A percentile compares a stretch with the other conserved stretches of the same genome.
phyloP scores from a whole-genome alignment of 169 alveolate species.

The Miamiensis avidus region DNA sequence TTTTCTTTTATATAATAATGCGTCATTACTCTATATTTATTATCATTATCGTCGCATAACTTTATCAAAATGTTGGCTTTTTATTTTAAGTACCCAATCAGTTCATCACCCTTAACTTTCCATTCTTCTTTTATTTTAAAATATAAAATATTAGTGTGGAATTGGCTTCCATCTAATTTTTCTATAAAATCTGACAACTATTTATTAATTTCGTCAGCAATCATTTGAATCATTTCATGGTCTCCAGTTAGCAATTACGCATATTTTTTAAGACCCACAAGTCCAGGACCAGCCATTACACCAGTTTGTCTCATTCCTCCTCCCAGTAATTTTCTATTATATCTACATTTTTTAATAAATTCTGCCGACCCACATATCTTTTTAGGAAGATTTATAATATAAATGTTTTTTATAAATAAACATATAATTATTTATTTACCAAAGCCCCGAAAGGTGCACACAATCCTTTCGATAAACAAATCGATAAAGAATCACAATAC shows the following conservation, averaged over 20 bases:
- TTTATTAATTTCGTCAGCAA: background rate
- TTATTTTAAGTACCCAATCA: background rate
- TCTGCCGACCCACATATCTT: constrained; percentile 7
- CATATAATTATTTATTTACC: no score
- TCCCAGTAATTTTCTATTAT: constrained; percentile 3
- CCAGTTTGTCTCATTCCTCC: constrained; percentile 60
- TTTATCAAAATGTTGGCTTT: background rate
- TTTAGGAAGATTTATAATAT: no score
- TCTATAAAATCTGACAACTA: background rate
- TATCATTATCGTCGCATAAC: background rate
- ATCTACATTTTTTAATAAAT: background rate
- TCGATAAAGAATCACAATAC: constrained; percentile 15
- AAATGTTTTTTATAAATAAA: no score
- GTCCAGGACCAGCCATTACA: constrained; percentile 45
- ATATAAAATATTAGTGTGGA: constrained; percentile 10
- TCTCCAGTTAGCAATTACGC: constrained; percentile 4
- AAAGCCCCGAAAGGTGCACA: background rate
- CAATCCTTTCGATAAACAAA: constrained; percentile 33
- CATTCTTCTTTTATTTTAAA: background rate
- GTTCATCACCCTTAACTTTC: background rate
- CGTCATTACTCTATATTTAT: constrained; percentile 16
- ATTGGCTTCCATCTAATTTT: background rate
- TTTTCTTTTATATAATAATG: constrained; percentile 19
- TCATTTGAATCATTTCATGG: background rate
- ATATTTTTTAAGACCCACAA: constrained; percentile 32